Evolutionary conservation across 208 protist genomes (phyloP).

Genomic region (Crithidia mellificae): DNA sequence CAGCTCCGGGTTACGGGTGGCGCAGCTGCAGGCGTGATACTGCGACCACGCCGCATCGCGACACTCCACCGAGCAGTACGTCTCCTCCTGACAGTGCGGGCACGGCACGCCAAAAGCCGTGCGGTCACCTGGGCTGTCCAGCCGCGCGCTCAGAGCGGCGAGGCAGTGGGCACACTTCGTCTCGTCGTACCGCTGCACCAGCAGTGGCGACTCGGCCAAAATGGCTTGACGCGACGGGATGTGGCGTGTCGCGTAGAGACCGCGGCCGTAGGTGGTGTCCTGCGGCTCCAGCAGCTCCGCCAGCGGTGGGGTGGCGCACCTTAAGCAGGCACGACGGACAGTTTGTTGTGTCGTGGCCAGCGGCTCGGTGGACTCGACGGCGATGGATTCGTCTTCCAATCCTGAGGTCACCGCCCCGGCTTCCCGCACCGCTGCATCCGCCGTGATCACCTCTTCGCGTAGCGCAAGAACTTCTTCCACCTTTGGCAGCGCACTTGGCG

Average conservation of each 20-base stretch:
- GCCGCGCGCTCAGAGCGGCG: conserved; percentile 21
- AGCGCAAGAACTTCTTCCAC: conserved; percentile 26
- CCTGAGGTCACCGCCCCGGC: neutral
- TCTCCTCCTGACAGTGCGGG: conserved; percentile 56
- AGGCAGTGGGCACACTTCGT: conserved; percentile 80
- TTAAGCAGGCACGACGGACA: conserved; percentile 27
- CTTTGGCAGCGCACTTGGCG: neutral
- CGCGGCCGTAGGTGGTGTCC: conserved; percentile 62
- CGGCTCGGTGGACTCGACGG: conserved; percentile 19
- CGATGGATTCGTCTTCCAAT: conserved; percentile 26
- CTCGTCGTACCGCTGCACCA: conserved; percentile 58
- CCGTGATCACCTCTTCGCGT: conserved; percentile 7
- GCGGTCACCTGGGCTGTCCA: neutral
- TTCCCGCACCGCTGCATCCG: neutral
- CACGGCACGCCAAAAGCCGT: conserved; percentile 37
- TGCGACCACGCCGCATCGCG: conserved; percentile 67
- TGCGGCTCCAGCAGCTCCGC: conserved; percentile 65
- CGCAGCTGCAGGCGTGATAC: conserved; percentile 83
- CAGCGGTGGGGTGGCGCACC: conserved; percentile 27
- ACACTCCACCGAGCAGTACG: conserved; percentile 74
- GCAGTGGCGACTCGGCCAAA: conserved; percentile 58
- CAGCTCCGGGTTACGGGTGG: conserved; percentile 50
- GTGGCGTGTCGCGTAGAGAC: conserved; percentile 62
- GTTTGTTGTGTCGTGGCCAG: conserved; percentile 1
- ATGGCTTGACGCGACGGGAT: conserved; percentile 49